Evolutionary conservation across 257 asterid genomes (phyloP).

Genomic region (Gentiana dahurica): DNA sequence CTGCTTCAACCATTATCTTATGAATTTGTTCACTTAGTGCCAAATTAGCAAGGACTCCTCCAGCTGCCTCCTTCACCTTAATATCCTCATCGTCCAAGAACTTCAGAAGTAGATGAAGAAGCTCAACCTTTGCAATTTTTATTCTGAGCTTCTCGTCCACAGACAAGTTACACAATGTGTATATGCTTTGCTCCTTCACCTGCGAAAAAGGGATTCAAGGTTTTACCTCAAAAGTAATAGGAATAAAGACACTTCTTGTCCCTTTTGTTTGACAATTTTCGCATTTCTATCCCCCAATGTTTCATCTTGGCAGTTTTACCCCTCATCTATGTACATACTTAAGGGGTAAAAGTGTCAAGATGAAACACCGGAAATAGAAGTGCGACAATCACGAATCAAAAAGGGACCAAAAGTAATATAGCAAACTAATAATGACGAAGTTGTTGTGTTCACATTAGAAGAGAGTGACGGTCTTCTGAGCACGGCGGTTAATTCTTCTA

Average conservation of each 20-base stretch:
- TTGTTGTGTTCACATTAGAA: conserved; percentile 31
- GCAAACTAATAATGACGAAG: not conserved
- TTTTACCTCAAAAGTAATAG: conserved; percentile 7
- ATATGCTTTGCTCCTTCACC: conserved; percentile 80
- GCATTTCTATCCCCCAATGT: too few relatives aligned
- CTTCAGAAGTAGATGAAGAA: conserved; percentile 45
- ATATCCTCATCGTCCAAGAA: conserved; percentile 65
- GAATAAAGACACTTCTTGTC: too few relatives aligned
- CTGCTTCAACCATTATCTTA: conserved; percentile 63
- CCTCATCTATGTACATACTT: too few relatives aligned
- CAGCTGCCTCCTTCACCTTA: conserved; percentile 65
- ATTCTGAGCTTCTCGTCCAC: conserved; percentile 61
- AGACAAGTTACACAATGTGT: conserved; percentile 70
- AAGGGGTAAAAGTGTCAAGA: too few relatives aligned
- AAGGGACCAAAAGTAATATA: conserved; percentile 2
- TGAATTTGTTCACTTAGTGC: conserved; percentile 51
- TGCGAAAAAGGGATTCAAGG: conserved; percentile 23
- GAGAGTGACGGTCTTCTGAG: conserved; percentile 51
- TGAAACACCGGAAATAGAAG: too few relatives aligned
- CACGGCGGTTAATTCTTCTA: conserved; percentile 63
- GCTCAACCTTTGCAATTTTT: conserved; percentile 45
- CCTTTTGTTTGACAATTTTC: too few relatives aligned
- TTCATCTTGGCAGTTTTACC: too few relatives aligned
- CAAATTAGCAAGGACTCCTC: conserved; percentile 65
- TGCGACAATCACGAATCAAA: too few relatives aligned